Evolutionary conservation across 225 moss, liverwort and hornwort species (phyloP).

Genomic region (Bryoerythrophyllum caledonicum): DNA sequence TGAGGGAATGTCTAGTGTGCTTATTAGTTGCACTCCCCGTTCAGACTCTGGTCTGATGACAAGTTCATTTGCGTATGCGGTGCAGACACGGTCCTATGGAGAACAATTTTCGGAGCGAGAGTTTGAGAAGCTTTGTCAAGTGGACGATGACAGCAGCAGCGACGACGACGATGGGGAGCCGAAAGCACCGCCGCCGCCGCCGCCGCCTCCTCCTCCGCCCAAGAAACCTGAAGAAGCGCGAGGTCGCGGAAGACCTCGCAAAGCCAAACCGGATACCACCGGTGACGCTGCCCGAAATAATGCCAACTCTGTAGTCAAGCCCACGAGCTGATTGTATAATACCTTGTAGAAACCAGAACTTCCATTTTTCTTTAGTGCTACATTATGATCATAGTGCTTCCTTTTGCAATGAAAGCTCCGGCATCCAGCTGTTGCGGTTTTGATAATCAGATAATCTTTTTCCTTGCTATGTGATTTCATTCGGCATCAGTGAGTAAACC

Average conservation of each 20-base stretch:
- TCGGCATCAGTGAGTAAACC: too few species aligned
- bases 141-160: slow-evolving; percentile 53
- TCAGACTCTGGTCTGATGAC: not conserved
- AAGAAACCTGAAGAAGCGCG: slow-evolving; percentile 51
- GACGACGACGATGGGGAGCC: slow-evolving; percentile 22
- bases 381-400: slow-evolving; percentile 3
- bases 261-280: slow-evolving; percentile 54
- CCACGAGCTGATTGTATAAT: slow-evolving; percentile 44
- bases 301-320: slow-evolving; percentile 27
- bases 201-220: slow-evolving; percentile 33
- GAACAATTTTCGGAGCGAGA: slow-evolving; percentile 96
- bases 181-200: slow-evolving; percentile 28
- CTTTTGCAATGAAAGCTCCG: slow-evolving; percentile 5
- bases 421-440: slow-evolving; percentile 10
- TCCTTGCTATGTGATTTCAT: too few species aligned
- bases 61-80: not conserved
- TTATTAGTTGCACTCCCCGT: not conserved
- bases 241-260: slow-evolving; percentile 58
- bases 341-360: slow-evolving; percentile 31
- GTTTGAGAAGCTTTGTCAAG: slow-evolving; percentile 88
- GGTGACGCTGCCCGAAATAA: slow-evolving; percentile 28
- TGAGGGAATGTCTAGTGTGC: not conserved
- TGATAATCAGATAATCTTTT: too few species aligned
- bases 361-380: slow-evolving; percentile 32
- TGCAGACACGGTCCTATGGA: slow-evolving; percentile 50